A percentile compares a stretch with the other conserved stretches of the same genome.
Conservation (phyloP, 306 rosid species). For the Vigna reflexopilosa region DNA sequence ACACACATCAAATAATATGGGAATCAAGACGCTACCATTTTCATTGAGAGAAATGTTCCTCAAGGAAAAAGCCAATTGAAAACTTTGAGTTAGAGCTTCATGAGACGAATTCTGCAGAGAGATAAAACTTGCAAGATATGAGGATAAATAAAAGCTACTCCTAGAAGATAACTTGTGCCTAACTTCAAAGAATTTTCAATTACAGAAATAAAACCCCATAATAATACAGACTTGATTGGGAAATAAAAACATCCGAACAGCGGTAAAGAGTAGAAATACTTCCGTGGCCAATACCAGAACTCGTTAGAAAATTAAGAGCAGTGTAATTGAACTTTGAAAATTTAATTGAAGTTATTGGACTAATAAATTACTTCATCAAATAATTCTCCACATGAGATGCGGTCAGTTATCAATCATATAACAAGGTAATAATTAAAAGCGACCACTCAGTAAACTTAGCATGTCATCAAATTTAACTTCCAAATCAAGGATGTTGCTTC, state of each 20-base stretch:
- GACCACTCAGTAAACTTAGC: not conserved
- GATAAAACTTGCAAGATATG: constrained; percentile 34
- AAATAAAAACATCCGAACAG: constrained; percentile 14
- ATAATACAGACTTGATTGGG: not conserved
- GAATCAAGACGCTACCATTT: constrained; percentile 62
- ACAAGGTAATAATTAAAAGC: constrained; percentile 1
- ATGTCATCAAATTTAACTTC: constrained; percentile 15
- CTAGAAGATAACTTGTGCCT: constrained; percentile 4
- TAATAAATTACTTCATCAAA: constrained; percentile 14
- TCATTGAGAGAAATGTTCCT: constrained; percentile 73
- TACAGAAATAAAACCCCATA: constrained; percentile 7
- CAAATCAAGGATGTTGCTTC: too few relatives aligned
- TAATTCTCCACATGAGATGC: not conserved
- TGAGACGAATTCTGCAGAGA: constrained; percentile 82
- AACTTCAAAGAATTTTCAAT: constrained; percentile 10
- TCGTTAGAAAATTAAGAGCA: constrained; percentile 31
- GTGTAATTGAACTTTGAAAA: not conserved
- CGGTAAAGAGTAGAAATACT: not conserved
- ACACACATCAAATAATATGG: constrained; percentile 28
- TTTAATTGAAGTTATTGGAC: not conserved
- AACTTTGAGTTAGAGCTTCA: constrained; percentile 85
- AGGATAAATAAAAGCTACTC: constrained; percentile 29
- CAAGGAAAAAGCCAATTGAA: constrained; percentile 91
- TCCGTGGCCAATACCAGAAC: constrained; percentile 13
- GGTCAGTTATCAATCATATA: not conserved